Base-by-base conservation (phyloP, 345 rosid genomes). In the rapeseed (Brassica napus) region DNA sequence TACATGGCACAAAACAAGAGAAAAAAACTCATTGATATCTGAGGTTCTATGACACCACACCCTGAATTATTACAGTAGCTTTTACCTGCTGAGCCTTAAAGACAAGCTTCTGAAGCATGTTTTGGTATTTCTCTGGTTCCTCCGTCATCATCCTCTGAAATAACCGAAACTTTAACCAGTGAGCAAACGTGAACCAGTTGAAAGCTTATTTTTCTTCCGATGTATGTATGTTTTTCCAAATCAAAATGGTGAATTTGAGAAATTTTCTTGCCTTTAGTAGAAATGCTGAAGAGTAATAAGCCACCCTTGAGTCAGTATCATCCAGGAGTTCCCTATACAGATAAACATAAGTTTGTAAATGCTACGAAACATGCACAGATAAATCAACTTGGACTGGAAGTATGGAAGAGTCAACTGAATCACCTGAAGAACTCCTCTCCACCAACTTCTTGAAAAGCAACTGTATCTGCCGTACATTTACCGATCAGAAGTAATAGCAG, bases 141-240 rank as follows among this genome's bases (percentile, higher is more conserved):
- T 91, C 97, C n/a, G 96, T 93, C 98, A 93, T 95, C 99, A 95
- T 95, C 84, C 97, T 89, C 98, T 95, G 89, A 81, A 80, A 82
- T 65, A 77, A 47, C 8, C 55, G 69, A 67, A 28, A 30, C 5
- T 70, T 47, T 6, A 64, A 72, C 21, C 8, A 28, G 69, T 87
- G 44, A 85, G 82, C 69, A 69, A 71, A 73, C 12, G 60, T 8
- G 10, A 54, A 42, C 4, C 3, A 37, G 5, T 32, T 32, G 49
- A 47, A 47, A 47, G 5, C 16, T 12, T 44, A 42, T 12, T 12
- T 42, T 47, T 11, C 55, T 47, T 4, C 55, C 55, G 16, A 47
- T 14, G 15, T 14, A 37, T 39, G 47, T 39, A 52, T 0, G 21
- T n/a, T 8, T 52, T 52, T 52, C 57, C n/a, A 52, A 52, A 52